These are phyloP conservation scores for Cotoneaster glaucophyllus DNA, from an alignment of 306 rosid genomes.

Conservation along the genomic window DNA sequence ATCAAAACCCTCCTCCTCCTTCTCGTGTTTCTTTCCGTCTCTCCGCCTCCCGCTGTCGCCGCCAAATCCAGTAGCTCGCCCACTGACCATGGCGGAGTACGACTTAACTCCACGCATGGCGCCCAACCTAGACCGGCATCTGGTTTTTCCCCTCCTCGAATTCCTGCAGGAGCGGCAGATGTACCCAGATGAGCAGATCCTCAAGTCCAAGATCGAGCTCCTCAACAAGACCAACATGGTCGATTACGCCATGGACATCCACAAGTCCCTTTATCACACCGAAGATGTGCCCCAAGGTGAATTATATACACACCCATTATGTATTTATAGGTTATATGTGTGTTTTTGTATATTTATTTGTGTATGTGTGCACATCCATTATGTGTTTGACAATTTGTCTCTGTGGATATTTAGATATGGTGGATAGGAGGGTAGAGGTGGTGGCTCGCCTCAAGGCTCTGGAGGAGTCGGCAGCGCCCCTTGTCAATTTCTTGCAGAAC, in stretches of 20 bases:
- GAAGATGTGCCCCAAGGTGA: constrained; percentile 79
- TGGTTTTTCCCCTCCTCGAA: constrained; percentile 81
- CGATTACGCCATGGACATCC: constrained; percentile 91
- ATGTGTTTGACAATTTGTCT: background rate
- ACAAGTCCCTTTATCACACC: constrained; percentile 77
- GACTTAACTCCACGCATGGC: constrained; percentile 84
- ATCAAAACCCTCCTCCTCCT: background rate
- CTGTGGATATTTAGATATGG: constrained; percentile 5
- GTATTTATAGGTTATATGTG: background rate
- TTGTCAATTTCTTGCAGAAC: constrained; percentile 70
- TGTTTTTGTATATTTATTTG: background rate
- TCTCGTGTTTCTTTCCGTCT: background rate
- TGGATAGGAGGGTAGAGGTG: constrained; percentile 48
- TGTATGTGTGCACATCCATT: background rate
- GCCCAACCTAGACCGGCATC: constrained; percentile 75
- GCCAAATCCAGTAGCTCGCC: background rate
- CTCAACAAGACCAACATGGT: constrained; percentile 94
- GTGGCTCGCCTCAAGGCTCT: constrained; percentile 47
- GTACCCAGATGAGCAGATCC: constrained; percentile 69
- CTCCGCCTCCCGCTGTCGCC: background rate
- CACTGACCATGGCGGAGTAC: constrained; percentile 57
- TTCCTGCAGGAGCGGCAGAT: constrained; percentile 77
- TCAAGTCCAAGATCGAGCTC: constrained; percentile 80
- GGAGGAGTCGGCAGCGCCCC: constrained; percentile 87
- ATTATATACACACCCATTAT: background rate